Evolutionary conservation across 1,284 basidiomycete genomes (phyloP).

Genomic region (Ceratobasidium theobromae): DNA sequence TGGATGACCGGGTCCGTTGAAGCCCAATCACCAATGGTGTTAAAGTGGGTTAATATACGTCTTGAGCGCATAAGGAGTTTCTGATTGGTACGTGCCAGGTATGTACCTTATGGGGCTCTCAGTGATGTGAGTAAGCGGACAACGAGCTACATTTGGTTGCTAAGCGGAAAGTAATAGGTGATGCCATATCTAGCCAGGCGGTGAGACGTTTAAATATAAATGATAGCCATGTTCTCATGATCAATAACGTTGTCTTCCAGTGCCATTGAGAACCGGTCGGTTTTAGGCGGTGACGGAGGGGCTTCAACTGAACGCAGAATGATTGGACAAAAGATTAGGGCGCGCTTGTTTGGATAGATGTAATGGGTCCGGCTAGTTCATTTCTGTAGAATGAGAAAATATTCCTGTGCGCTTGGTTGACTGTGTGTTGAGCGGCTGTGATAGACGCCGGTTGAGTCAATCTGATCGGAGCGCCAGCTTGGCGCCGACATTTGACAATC

Average conservation of each 20-base stretch:
- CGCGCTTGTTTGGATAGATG: conserved; percentile 4
- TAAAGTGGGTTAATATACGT: conserved; percentile 57
- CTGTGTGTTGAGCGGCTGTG: too few species aligned
- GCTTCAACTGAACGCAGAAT: conserved; percentile 47
- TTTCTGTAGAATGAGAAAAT: background rate
- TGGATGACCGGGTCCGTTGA: conserved; percentile 61
- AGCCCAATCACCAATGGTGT: conserved; percentile 64
- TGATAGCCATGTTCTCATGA: background rate
- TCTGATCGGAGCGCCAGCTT: background rate
- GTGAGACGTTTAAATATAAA: background rate
- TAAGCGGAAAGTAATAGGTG: conserved; percentile 44
- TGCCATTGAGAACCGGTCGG: conserved; percentile 74
- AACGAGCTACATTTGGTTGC: background rate
- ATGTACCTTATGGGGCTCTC: conserved; percentile 65
- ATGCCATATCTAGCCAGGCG: conserved; percentile 75
- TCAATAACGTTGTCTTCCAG: background rate
- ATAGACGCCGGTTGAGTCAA: background rate
- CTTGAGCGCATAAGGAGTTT: background rate
- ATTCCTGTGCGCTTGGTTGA: too few species aligned
- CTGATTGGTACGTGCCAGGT: conserved; percentile 45
- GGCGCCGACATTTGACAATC: background rate
- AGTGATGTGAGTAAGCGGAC: conserved; percentile 40
- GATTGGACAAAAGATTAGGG: conserved; percentile 1
- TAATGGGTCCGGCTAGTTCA: background rate
- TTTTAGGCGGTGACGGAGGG: conserved; percentile 60